Conservation (phyloP, 2,329 filamentous ascomycete species). For the Huntiella abstrusa region DNA sequence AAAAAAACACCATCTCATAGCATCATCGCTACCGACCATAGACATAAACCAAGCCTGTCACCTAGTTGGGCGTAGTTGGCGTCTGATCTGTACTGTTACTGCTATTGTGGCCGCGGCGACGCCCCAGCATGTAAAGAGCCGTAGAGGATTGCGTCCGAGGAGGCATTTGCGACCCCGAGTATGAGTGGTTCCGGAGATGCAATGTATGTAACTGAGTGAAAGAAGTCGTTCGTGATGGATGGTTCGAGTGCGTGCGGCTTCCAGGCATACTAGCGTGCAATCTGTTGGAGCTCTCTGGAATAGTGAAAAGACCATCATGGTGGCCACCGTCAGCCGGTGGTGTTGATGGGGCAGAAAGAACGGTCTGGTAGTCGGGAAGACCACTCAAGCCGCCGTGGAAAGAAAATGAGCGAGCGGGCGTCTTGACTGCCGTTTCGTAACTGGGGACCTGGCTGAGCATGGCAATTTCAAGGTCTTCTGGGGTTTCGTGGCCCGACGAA, state of each 20-base stretch:
- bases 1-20: background rate
- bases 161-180: conserved; percentile 11
- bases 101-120: background rate
- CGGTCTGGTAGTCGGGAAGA: conserved; percentile 50
- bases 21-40: background rate
- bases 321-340: conserved; percentile 8
- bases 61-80: background rate
- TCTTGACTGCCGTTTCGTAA: conserved; percentile 54
- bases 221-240: conserved; percentile 10
- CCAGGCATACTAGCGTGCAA: conserved; percentile 11
- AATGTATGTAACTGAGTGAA: conserved; percentile 10
- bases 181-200: conserved; percentile 11
- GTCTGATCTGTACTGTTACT: background rate
- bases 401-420: conserved; percentile 36
- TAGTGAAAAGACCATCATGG: conserved; percentile 9
- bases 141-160: conserved; percentile 11
- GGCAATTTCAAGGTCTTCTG: conserved; percentile 38
- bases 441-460: conserved; percentile 57
- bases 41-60: background rate
- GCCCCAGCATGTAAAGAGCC: conserved; percentile 9
- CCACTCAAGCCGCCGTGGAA: conserved; percentile 25
- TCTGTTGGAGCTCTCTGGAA: conserved; percentile 6
- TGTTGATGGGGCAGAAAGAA: conserved; percentile 22
- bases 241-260: conserved; percentile 9
- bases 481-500: conserved; percentile 31